Conservation (phyloP, 352 stramenopile genomes). For the Phytophthora europaea region DNA sequence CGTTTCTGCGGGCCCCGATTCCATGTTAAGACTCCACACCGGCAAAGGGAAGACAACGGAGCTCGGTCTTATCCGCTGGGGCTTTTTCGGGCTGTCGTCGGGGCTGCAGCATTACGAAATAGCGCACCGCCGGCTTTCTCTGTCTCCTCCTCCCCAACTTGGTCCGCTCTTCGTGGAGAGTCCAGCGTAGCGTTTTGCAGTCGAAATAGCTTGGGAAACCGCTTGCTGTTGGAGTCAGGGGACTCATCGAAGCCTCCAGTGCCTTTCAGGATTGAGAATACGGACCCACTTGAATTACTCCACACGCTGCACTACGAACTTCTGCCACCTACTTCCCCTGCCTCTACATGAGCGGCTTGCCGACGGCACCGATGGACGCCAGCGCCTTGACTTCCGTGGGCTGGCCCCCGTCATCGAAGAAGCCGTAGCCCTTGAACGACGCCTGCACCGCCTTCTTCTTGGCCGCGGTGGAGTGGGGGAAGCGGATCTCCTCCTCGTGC, state of each 20-base stretch:
- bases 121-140: conserved; percentile 33
- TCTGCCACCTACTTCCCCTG: conserved; percentile 1
- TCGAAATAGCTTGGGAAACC: conserved; percentile 29
- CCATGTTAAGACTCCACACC: conserved; percentile 33
- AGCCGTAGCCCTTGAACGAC: conserved; percentile 81
- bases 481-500: conserved; percentile 82
- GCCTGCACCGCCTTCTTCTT: conserved; percentile 62
- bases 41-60: conserved; percentile 12
- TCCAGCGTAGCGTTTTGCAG: conserved; percentile 16
- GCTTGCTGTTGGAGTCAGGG: conserved; percentile 2
- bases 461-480: conserved; percentile 65
- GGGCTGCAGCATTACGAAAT: conserved; percentile 18
- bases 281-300: conserved; percentile 29
- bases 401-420: conserved; percentile 73
- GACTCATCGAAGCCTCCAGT: not conserved
- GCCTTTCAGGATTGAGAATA: conserved; percentile 6
- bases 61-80: conserved; percentile 30
- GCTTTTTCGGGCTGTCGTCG: conserved; percentile 33
- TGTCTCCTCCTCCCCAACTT: conserved; percentile 12
- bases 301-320: conserved; percentile 13
- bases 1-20: conserved; percentile 26
- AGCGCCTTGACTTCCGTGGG: conserved; percentile 45
- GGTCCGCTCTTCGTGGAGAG: conserved; percentile 14
- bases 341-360: conserved; percentile 46
- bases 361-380: conserved; percentile 41